A percentile compares a stretch with the other conserved stretches of the same genome.
Conservation (phyloP, 129 eudicot species). For the Saposhnikovia divaricata region DNA sequence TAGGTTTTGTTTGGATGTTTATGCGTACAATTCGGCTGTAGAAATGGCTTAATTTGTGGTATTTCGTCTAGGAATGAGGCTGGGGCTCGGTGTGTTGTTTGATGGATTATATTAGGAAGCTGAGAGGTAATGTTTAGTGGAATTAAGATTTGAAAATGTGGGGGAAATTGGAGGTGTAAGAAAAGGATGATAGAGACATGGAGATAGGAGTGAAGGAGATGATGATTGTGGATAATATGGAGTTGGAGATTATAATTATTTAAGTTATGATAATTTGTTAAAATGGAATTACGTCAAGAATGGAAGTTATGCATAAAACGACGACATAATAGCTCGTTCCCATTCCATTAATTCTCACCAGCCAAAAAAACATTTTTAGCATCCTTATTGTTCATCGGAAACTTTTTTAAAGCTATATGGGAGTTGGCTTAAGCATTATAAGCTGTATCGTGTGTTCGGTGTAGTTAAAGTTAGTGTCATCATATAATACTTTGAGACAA, state of each 20-base stretch:
- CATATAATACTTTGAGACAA: not conserved
- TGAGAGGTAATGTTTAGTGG: not conserved
- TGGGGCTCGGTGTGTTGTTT: not conserved
- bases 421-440: not conserved
- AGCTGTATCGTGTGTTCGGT: not conserved
- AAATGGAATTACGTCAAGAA: too few relatives aligned
- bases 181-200: not conserved
- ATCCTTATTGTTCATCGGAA: not conserved
- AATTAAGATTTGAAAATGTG: not conserved
- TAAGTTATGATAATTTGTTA: too few relatives aligned
- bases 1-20: not conserved
- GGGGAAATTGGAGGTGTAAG: not conserved
- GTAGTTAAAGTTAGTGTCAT: not conserved
- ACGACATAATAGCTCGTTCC: too few relatives aligned
- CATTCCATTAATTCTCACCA: not conserved
- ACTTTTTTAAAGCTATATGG: not conserved
- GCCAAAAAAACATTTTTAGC: not conserved
- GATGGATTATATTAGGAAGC: not conserved
- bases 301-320: too few relatives aligned
- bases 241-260: not conserved
- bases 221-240: not conserved
- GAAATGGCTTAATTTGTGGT: not conserved
- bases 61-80: not conserved
- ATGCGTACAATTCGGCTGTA: not conserved
- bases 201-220: not conserved